Percentiles rank a stretch among this genome's conserved stretches.
Conservation (phyloP, 768 basidiomycete genomes). For the Kwoniella bestiolae region DNA sequence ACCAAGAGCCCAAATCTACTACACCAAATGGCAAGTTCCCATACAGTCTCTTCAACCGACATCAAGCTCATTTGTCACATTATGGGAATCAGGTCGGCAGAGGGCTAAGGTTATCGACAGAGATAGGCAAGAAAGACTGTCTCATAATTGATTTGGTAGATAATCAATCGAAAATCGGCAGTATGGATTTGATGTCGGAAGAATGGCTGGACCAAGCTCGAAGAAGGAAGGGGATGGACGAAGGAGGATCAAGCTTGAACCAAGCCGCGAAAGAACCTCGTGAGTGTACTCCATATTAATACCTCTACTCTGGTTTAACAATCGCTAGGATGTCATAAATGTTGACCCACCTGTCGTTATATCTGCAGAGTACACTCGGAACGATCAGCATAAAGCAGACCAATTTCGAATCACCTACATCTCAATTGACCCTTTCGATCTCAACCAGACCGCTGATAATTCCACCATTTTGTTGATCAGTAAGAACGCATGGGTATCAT, state of each 20-base stretch:
- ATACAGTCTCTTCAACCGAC: background rate
- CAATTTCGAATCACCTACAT: background rate
- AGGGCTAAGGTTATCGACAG: constrained; percentile 82
- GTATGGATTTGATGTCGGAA: constrained; percentile 71
- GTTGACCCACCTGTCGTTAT: too few relatives aligned
- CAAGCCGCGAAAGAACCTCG: too few relatives aligned
- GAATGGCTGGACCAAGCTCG: too few relatives aligned
- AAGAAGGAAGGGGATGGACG: too few relatives aligned
- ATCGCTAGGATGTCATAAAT: too few relatives aligned
- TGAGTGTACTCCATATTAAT: too few relatives aligned
- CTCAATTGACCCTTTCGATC: constrained; percentile 37
- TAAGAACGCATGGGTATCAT: constrained; percentile 63
- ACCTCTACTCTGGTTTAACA: too few relatives aligned
- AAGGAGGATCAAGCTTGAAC: too few relatives aligned
- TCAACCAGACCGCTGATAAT: background rate
- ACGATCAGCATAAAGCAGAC: constrained; percentile 30
- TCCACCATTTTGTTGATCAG: constrained; percentile 12
- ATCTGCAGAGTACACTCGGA: constrained; percentile 55
- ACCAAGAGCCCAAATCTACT: constrained; percentile 87
- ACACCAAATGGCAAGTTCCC: constrained; percentile 77
- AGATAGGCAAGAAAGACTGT: constrained; percentile 80
- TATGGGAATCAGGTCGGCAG: constrained; percentile 71
- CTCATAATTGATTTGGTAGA: constrained; percentile 90
- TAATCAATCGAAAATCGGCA: constrained; percentile 60
- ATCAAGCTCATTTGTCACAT: background rate